These are phyloP conservation scores for Apiospora kogelbergensis DNA, from an alignment of 2,329 filamentous ascomycete genomes.

Conservation along the genomic window DNA sequence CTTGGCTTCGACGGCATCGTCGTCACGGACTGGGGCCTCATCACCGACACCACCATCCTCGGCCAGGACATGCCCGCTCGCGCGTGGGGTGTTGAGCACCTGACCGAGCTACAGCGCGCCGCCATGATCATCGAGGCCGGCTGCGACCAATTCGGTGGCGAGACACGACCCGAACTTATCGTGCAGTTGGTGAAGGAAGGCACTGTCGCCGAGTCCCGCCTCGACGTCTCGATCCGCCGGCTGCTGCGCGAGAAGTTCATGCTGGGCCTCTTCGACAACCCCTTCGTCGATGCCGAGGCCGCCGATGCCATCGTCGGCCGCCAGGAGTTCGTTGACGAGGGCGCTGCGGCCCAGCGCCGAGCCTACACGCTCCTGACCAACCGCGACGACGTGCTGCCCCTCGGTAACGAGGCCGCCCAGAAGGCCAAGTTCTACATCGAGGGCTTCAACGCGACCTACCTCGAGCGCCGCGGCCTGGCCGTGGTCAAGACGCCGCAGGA, in stretches of 20 bases:
- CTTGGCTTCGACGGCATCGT: constrained; percentile 53
- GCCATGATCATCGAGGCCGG: constrained; percentile 48
- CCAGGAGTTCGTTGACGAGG: constrained; percentile 39
- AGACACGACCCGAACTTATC: constrained; percentile 47
- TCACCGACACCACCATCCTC: constrained; percentile 42
- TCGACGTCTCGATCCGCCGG: constrained; percentile 46
- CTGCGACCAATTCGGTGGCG: constrained; percentile 53
- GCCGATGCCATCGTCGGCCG: constrained; percentile 44
- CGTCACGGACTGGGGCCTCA: constrained; percentile 51
- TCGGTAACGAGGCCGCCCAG: constrained; percentile 11
- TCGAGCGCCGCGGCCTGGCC: constrained; percentile 30
- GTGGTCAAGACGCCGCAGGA: constrained; percentile 35
- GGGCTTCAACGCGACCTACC: constrained; percentile 26
- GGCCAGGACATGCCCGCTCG: constrained; percentile 47
- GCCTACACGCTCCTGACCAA: constrained; percentile 26
- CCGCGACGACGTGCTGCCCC: constrained; percentile 18
- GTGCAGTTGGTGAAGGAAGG: constrained; percentile 43
- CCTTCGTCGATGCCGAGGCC: constrained; percentile 45
- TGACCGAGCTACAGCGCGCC: constrained; percentile 41
- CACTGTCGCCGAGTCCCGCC: constrained; percentile 39
- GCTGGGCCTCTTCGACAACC: constrained; percentile 51
- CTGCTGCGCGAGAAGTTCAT: constrained; percentile 50
- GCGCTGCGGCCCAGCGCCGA: constrained; percentile 34
- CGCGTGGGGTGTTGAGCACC: constrained; percentile 50
- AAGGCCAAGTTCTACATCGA: constrained; percentile 25